Evolutionary conservation across 371 early-diverging fungal genomes (phyloP).

Genomic region (Mucor velutinosus): DNA sequence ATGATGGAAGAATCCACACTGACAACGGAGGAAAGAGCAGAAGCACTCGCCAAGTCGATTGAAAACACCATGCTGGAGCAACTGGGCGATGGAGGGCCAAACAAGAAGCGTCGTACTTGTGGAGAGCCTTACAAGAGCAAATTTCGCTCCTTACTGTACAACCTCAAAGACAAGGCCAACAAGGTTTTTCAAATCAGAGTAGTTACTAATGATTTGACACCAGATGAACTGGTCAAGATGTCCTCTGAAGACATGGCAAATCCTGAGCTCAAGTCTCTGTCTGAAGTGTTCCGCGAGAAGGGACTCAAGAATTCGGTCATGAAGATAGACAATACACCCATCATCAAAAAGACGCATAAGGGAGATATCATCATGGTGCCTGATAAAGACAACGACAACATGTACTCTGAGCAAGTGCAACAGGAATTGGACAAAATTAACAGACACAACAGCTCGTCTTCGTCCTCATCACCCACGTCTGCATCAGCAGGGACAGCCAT

Average conservation of each 20-base stretch:
- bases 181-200: slow-evolving; percentile 66
- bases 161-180: slow-evolving; percentile 79
- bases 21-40: slow-evolving; percentile 9
- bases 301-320: slow-evolving; percentile 66
- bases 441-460: no score
- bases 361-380: slow-evolving; percentile 61
- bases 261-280: slow-evolving; percentile 66
- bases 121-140: slow-evolving; percentile 75
- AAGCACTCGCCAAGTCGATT: slow-evolving; percentile 31
- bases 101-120: slow-evolving; percentile 21
- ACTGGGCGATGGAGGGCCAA: slow-evolving; percentile 25
- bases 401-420: slow-evolving; percentile 19
- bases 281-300: slow-evolving; percentile 62
- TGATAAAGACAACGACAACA: slow-evolving; percentile 9
- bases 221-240: slow-evolving; percentile 68
- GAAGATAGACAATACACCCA: slow-evolving; percentile 53
- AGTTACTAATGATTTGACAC: slow-evolving; percentile 62
- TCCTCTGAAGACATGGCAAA: slow-evolving; percentile 79
- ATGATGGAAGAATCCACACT: slow-evolving; percentile 23
- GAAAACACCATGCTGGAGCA: slow-evolving; percentile 44
- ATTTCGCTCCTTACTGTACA: slow-evolving; percentile 72
- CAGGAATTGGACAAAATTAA: not conserved
- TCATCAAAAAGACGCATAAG: slow-evolving; percentile 77
- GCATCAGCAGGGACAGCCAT: not conserved
- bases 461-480: not conserved